Conservation (phyloP, 2,329 filamentous ascomycete genomes). For the Didymella arachidicola region DNA sequence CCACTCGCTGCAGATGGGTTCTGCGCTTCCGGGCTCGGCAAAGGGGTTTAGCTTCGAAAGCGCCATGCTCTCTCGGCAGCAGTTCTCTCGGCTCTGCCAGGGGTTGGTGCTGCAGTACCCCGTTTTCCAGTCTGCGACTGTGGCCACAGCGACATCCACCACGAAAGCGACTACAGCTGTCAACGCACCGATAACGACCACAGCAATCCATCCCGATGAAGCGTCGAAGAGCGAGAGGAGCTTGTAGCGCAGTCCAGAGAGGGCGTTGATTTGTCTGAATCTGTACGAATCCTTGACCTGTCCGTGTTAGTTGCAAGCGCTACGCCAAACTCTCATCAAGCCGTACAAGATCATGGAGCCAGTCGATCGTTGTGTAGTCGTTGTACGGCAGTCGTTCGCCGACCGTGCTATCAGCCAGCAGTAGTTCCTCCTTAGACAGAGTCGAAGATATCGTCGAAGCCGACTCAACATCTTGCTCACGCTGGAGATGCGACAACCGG, state of each 20-base stretch:
- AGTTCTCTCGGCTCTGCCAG: slow-evolving; percentile 59
- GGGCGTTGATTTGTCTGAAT: slow-evolving; percentile 56
- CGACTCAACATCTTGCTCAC: slow-evolving; percentile 52
- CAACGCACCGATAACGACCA: slow-evolving; percentile 61
- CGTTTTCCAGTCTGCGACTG: slow-evolving; percentile 64
- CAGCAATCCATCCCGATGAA: slow-evolving; percentile 64
- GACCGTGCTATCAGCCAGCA: slow-evolving; percentile 55
- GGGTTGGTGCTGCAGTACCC: slow-evolving; percentile 61
- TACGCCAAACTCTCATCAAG: neutral
- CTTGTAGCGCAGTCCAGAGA: slow-evolving; percentile 53
- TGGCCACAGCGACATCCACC: slow-evolving; percentile 64
- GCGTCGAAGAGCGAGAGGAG: slow-evolving; percentile 57
- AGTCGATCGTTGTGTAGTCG: slow-evolving; percentile 69
- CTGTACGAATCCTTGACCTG: slow-evolving; percentile 66
- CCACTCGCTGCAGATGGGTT: slow-evolving; percentile 53
- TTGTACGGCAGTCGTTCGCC: slow-evolving; percentile 67
- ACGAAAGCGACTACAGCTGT: slow-evolving; percentile 64
- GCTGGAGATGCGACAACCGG: slow-evolving; percentile 47
- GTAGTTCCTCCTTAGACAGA: slow-evolving; percentile 59
- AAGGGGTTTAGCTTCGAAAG: neutral
- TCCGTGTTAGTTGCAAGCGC: slow-evolving; percentile 1
- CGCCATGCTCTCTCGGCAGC: slow-evolving; percentile 50
- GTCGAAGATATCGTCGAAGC: slow-evolving; percentile 56
- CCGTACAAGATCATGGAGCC: slow-evolving; percentile 65
- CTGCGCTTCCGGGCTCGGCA: slow-evolving; percentile 20